Evolutionary conservation across 2,329 filamentous ascomycete genomes (phyloP), one percentile per base, ranked within the genome.

Genomic region (Harringtonia lauricola): DNA sequence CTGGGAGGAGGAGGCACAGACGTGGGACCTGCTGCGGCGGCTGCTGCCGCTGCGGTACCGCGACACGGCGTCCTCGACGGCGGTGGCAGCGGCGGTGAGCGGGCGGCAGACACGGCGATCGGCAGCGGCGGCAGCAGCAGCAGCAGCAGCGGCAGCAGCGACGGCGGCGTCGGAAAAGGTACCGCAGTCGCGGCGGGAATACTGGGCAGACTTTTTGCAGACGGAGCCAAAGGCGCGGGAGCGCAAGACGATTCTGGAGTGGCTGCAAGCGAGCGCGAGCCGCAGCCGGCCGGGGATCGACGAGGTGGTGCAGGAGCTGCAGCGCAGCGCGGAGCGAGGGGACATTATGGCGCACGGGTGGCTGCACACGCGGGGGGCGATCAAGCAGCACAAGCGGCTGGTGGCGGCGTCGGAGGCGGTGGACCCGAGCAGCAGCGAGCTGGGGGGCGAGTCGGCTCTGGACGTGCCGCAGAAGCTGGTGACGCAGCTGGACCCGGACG

Each of bases 401-500:
- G 76, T 84, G 47, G 75, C 77, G 24, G 81, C 76, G 69, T 73
- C 74, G 30, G 74, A 78, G 47, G 67, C 78, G 8, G 64, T 87
- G 19, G 81, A 86, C 45, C 79, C 78, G 3, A 69, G 74, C 49
- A 73, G 75, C 33, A 64, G 72, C 14, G 73, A 69, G 46, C 70
- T 76, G 39, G 68, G n/a, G n/a, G n/a, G 72, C 19, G 66, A 70
- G 41, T 73, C 72, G 4, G 70, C 79, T 39, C 58, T 73, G 50
- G 81, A 69, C 54, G 70, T 70, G 28, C 73, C 78, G 54, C 77
- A 78, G 43, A 72, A 76, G 7, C 64, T 95, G 3, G 79, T 94
- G 42, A 94, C 87, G 1, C 86, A 95, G 54, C 71, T 98, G 29
- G 92, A 98, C 55, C 92, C 92, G 0, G 92, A 98, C 66, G 86